Evolutionary conservation across 371 early-diverging fungal genomes (phyloP), one percentile per base, ranked within the genome.

Genomic region (Circinella umbellata): DNA sequence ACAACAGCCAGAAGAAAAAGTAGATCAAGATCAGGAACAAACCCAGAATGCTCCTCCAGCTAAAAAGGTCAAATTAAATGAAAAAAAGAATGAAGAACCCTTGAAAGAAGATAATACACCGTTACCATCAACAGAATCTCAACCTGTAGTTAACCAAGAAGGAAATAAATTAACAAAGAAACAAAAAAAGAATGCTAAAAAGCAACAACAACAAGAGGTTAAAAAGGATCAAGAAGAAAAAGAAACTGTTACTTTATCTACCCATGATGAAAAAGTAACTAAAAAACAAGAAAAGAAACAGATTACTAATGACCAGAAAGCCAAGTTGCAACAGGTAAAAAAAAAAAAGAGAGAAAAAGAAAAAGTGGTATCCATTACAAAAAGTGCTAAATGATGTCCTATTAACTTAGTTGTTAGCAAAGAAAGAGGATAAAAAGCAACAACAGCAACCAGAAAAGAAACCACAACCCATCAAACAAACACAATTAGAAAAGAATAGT

Each of bases 251-350:
- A 51, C 15, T 15, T 14, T 15, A 13, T 51, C 51, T 7, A 51
- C 27, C 27, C 27, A 27, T 27, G 27, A 51, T n/a, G 51, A 13
- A 51, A 51, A 51, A 51, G 51, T 15, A 5, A 13, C 51, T 4
- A 51, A 51, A 7, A 14, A 51, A 6, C 14, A 51, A 5, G 51
- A 69, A 42, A 64, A 53, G 34, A 62, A 61, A 51, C 64, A 59
- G 10, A 47, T 51, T 20, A 71, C 61, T 9, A 61, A 57, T 47
- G 68, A 51, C 57, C 67, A 68, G 47, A 39, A 59, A 8, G 61
- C 61, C 49, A 72, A 67, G 64, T 54, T 74, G 17, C 74, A 80
- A 69, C 73, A 74, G 27, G 77, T 76, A 77, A 69, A 54, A 47
- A 47, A 15, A 1, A 1, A 47, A 1, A 11, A 15, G 1, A 47